Conservation (phyloP, 1,139 yeast genomes). For the Saccharomycopsis hybrid region DNA sequence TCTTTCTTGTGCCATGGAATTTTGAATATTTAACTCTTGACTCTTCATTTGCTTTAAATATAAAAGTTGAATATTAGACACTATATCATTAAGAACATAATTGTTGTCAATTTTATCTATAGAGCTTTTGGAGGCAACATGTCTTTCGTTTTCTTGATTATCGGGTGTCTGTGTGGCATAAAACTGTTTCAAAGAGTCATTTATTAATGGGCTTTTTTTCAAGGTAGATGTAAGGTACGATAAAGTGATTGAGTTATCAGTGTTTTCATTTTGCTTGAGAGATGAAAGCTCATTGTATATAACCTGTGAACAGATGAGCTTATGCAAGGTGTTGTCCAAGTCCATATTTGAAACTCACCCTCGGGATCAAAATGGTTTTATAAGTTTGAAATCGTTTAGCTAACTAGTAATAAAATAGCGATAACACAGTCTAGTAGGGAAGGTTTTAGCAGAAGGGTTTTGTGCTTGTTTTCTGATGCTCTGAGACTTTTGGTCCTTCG, state of each 20-base stretch:
- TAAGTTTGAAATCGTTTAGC: too few species aligned
- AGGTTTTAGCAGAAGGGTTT: too few species aligned
- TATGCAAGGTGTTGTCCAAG: constrained; percentile 18
- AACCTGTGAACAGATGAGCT: constrained; percentile 18
- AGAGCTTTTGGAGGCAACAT: neutral
- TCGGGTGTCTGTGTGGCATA: neutral
- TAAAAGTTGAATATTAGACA: constrained; percentile 13
- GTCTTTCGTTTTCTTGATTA: neutral
- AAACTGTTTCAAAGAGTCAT: constrained; percentile 10
- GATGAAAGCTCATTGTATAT: constrained; percentile 13
- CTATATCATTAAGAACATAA: constrained; percentile 11
- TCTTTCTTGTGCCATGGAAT: too few species aligned
- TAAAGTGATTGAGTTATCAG: constrained; percentile 4
- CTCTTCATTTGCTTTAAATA: constrained; percentile 17
- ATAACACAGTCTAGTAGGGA: too few species aligned
- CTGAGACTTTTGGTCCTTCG: too few species aligned
- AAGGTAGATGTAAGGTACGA: constrained; percentile 12
- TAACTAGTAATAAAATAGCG: too few species aligned
- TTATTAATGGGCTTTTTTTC: constrained; percentile 14
- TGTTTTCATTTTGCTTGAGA: neutral
- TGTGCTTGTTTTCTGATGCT: too few species aligned
- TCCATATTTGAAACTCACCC: constrained; percentile 10
- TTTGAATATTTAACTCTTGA: constrained; percentile 3
- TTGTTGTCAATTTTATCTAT: constrained; percentile 11
- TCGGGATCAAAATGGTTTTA: too few species aligned